Base-by-base conservation (phyloP, 371 early-diverging fungal species). In the Apophysomyces variabilis region DNA sequence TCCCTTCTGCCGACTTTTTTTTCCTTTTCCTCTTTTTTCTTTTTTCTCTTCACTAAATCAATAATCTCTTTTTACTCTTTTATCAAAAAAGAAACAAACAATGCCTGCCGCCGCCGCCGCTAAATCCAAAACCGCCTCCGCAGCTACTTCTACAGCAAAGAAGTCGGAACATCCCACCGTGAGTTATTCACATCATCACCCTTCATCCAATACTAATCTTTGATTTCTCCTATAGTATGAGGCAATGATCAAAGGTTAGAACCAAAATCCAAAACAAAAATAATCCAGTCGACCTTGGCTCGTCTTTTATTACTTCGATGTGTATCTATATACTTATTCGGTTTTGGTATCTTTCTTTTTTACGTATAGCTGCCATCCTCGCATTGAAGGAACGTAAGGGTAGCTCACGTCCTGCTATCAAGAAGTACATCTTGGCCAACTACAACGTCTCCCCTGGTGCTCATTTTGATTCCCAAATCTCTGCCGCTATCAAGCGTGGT, bases 401-500 rank as follows among this genome's bases (percentile, higher is more conserved):
- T 57, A 86, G 88, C 65, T 87, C 89, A 47, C 89, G 93, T 72
- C 89, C 86, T 66, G 91, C 91, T 58, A 87, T 93, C 82, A 92
- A 91, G 77, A 93, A 92, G 82, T 92, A 91, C 78, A 91, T 93
- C 69, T 76, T 85, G 69, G 86, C 90, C 71, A 93, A 92, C 87
- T 90, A 84, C 80, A 83, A 85, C 75, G 75, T 82, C 26, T 62
- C 63, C 64, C 58, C 77, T 59, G 77, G 79, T 57, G 77, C 81
- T 57, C 85, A 79, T 66, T 85, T 87, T 57, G 90, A 89, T 69
- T 70, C 73, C 50, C 84, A 87, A 71, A 79, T 92, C 75, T 87
- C 86, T 76, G 83, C 82, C 70, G 92, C 92, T 62, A 86, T 93
- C 79, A 90, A 89, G 85, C 89, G 88, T 67, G 92, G 92, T 75